A percentile compares a stretch with the other conserved stretches of the same genome.
These are phyloP conservation scores for Backusella circina DNA, from an alignment of 192 early-diverging fungal genomes.

Conservation along the genomic window DNA sequence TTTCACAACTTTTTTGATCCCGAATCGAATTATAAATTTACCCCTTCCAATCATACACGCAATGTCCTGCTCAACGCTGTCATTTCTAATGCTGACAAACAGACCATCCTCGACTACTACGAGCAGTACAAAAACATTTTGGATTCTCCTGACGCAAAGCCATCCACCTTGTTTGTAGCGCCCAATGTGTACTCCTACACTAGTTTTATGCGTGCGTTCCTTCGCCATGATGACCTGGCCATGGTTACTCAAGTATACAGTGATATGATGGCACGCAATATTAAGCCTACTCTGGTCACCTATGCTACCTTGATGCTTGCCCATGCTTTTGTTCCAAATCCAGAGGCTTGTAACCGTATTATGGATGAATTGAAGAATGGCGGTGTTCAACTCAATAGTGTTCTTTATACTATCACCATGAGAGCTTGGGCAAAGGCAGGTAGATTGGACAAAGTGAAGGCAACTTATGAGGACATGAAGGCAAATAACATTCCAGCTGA, in stretches of 20 bases:
- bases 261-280: constrained; percentile 25
- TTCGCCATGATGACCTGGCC: constrained; percentile 19
- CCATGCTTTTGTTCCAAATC: constrained; percentile 30
- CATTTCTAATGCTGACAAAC: neutral
- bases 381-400: constrained; percentile 24
- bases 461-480: constrained; percentile 37
- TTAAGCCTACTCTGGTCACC: constrained; percentile 31
- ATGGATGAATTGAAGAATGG: constrained; percentile 19
- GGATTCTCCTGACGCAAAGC: neutral
- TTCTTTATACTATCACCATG: constrained; percentile 33
- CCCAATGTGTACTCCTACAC: constrained; percentile 31
- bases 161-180: neutral
- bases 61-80: constrained; percentile 31
- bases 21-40: neutral
- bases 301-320: constrained; percentile 39
- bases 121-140: neutral
- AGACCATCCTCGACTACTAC: constrained; percentile 19
- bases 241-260: constrained; percentile 27
- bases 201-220: constrained; percentile 35
- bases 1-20: constrained; percentile 25
- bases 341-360: constrained; percentile 14
- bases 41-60: constrained; percentile 18
- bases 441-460: constrained; percentile 19
- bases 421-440: constrained; percentile 36
- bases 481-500: constrained; percentile 18